Conservation (phyloP, 1,284 basidiomycete species). For the Fomitopsis schrenkii region DNA sequence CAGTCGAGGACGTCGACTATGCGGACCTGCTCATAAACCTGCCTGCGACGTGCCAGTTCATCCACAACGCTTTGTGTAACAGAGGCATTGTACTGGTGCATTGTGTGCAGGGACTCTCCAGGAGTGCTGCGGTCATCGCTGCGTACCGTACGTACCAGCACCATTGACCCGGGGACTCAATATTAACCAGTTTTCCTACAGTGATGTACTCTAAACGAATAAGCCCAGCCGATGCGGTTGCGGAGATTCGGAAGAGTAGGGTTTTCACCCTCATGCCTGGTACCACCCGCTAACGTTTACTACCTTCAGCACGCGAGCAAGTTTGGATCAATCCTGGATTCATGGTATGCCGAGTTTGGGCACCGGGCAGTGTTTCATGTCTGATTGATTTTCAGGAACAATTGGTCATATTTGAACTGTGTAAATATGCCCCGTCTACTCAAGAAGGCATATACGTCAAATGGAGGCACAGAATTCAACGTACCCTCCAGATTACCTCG, state of each 20-base stretch:
- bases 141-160: conserved; percentile 61
- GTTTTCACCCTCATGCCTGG: background rate
- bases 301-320: conserved; percentile 59
- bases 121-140: conserved; percentile 78
- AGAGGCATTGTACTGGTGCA: conserved; percentile 79
- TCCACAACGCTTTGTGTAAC: conserved; percentile 62
- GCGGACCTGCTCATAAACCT: conserved; percentile 79
- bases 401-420: conserved; percentile 71
- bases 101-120: conserved; percentile 78
- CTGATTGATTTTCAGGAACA: conserved; percentile 44
- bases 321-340: conserved; percentile 78
- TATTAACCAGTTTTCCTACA: conserved; percentile 21
- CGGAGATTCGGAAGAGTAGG: conserved; percentile 57
- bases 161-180: background rate
- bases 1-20: conserved; percentile 78
- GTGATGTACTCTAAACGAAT: conserved; percentile 72
- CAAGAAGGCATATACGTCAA: conserved; percentile 63
- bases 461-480: conserved; percentile 46
- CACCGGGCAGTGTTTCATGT: background rate
- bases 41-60: conserved; percentile 75
- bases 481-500: conserved; percentile 14
- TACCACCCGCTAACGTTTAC: background rate
- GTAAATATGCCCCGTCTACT: conserved; percentile 60
- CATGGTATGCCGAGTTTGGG: conserved; percentile 18
- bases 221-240: conserved; percentile 55